A percentile compares a stretch with the other conserved stretches of the same genome.
Evolutionary conservation across 768 basidiomycete genomes (phyloP).

Genomic region (Pleurotus citrinopileatus): DNA sequence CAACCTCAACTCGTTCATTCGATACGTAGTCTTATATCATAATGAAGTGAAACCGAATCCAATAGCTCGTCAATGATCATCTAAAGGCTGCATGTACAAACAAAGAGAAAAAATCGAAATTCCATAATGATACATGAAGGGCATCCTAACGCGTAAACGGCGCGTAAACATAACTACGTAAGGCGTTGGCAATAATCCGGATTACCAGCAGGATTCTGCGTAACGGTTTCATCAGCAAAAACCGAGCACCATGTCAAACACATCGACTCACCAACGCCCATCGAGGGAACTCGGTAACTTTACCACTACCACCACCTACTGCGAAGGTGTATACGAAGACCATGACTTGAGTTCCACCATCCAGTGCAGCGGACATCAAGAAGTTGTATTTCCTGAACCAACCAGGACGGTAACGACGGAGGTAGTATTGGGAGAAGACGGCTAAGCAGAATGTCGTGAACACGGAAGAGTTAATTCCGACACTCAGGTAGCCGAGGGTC

Average conservation of each 20-base stretch:
- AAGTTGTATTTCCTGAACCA: slow-evolving; percentile 55
- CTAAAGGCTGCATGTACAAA: no score
- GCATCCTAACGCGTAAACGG: no score
- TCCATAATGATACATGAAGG: no score
- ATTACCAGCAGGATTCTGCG: slow-evolving; percentile 23
- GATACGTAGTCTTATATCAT: no score
- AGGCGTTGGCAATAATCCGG: slow-evolving; percentile 25
- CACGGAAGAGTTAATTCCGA: slow-evolving; percentile 55
- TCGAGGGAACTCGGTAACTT: slow-evolving; percentile 29
- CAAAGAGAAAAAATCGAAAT: no score
- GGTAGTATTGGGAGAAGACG: slow-evolving; percentile 45
- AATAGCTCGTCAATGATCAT: no score
- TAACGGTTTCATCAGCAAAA: background rate
- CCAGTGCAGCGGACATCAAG: slow-evolving; percentile 47
- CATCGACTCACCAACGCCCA: slow-evolving; percentile 32
- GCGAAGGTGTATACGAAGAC: slow-evolving; percentile 44
- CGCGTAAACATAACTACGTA: no score
- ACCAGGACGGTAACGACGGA: slow-evolving; percentile 37
- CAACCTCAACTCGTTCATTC: no score
- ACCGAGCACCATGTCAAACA: slow-evolving; percentile 12
- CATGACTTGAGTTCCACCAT: slow-evolving; percentile 51
- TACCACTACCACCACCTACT: slow-evolving; percentile 42
- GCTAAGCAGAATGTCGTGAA: slow-evolving; percentile 43
- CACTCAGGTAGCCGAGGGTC: slow-evolving; percentile 45
- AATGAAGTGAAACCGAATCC: no score